These are phyloP conservation scores for Nicotiana obtusifolia DNA, from an alignment of 257 asterid genomes.

Conservation along the genomic window DNA sequence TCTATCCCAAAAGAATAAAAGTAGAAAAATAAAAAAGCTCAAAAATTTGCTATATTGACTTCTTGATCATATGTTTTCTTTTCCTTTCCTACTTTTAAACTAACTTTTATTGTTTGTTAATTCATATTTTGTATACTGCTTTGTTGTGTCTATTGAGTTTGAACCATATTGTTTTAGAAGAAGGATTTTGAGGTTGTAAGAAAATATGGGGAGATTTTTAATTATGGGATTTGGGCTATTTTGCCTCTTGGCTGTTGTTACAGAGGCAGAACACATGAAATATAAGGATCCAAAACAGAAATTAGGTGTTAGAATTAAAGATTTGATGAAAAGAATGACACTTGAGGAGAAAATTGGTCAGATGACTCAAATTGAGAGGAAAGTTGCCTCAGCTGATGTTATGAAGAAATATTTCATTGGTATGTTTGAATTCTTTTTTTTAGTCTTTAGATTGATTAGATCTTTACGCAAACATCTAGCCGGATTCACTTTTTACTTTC, in stretches of 20 bases:
- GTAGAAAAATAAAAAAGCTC: neutral
- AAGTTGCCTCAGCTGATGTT: constrained; percentile 4
- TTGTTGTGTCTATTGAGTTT: no score
- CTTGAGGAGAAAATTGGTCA: constrained; percentile 6
- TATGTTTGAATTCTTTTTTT: neutral
- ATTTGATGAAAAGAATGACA: constrained; percentile 6
- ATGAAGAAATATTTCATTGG: constrained; percentile 1
- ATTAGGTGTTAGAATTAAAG: constrained; percentile 1
- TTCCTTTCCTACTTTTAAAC: neutral
- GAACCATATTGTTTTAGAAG: neutral
- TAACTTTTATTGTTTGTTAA: neutral
- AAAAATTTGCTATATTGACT: neutral
- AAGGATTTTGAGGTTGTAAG: neutral
- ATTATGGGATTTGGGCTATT: neutral
- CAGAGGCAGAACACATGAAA: neutral
- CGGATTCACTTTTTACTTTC: no score
- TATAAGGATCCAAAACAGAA: constrained; percentile 4
- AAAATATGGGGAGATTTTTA: neutral
- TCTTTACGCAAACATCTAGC: no score
- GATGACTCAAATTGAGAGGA: constrained; percentile 8
- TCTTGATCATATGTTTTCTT: neutral
- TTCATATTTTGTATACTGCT: neutral
- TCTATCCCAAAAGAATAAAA: neutral
- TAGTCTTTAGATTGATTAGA: no score
- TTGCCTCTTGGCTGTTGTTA: neutral